Percentiles rank a stretch among this genome's conserved stretches.
Evolutionary conservation across 2,329 filamentous ascomycete genomes (phyloP).

Genomic region (Fusarium sp.): DNA sequence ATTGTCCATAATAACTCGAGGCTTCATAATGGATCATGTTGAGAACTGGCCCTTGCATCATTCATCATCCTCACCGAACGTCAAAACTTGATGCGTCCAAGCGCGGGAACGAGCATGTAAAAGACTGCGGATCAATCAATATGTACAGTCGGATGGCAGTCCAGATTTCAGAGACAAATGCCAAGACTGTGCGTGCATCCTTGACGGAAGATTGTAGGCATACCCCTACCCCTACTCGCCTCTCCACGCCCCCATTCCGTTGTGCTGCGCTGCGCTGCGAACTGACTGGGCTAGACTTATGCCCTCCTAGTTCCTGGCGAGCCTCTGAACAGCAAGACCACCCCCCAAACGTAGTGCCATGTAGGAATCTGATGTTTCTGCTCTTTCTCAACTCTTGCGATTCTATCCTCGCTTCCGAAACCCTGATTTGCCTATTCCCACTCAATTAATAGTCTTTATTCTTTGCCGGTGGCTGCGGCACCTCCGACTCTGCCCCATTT

Average conservation of each 20-base stretch:
- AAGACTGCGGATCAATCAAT: constrained; percentile 13
- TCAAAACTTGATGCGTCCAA: constrained; percentile 16
- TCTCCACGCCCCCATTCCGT: constrained; percentile 28
- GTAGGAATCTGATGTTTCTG: constrained; percentile 43
- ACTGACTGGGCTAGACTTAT: constrained; percentile 33
- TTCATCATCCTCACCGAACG: constrained; percentile 22
- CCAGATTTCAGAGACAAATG: constrained; percentile 24
- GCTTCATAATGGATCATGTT: background rate
- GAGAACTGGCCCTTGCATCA: constrained; percentile 21
- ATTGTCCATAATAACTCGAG: constrained; percentile 11
- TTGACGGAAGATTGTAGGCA: constrained; percentile 24
- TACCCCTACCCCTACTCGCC: constrained; percentile 27
- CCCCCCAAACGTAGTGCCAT: constrained; percentile 36
- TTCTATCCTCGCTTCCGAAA: constrained; percentile 40
- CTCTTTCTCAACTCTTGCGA: constrained; percentile 37
- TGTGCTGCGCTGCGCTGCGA: constrained; percentile 11
- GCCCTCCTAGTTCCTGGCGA: constrained; percentile 26
- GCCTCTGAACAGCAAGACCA: constrained; percentile 29
- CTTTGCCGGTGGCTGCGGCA: constrained; percentile 43
- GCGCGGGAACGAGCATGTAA: constrained; percentile 6
- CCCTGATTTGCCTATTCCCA: constrained; percentile 32
- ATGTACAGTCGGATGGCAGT: background rate
- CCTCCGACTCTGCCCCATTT: constrained; percentile 26
- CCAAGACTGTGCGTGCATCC: constrained; percentile 35
- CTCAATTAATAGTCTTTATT: constrained; percentile 29